Evolutionary conservation across 306 rosid species (phyloP), one percentile per base, ranked within the genome.

Genomic region (Cyamopsis tetragonoloba): DNA sequence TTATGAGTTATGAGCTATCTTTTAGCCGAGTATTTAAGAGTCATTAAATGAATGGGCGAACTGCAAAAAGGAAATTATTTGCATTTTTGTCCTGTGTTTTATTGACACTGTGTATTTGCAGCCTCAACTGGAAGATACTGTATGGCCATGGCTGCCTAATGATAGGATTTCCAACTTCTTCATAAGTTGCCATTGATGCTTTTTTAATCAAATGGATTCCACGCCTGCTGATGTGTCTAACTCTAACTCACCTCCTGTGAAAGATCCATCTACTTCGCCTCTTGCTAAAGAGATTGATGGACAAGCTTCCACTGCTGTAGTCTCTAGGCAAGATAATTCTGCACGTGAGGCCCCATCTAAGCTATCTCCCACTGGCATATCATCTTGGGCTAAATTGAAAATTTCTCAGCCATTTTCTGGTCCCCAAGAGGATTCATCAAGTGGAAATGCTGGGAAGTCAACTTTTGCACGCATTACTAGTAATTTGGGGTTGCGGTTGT

Each of bases 381-480:
- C 99, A 24, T 85, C 97, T 57, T 90, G 99, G 97, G 92, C 96
- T 46, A 95, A 81, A 75, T 79, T 95, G 87, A 88, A 82, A 81
- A 74, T 90, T 75, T 75, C 95, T 35, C 95, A 85, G 80, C 74
- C 96, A 69, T 77, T 77, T 72, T 77, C 84, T 42, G 75, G 87
- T 41, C 47, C 89, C 9, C 92, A 82, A 68, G 97, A 88, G 24
- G 95, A 79, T 15, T 62, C 95, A 4, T 58, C 87, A 5, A 70
- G 83, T 82, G 98, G 71, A 27, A 85, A 80, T 82, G 47, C 73
- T 58, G 97, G 83, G 66, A 91, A 88, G 60, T 95, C 99, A 31
- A 26, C 89, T 35, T 85, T 95, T 83, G 62, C 92, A 1, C 96
- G 99, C 58, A 23, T 95, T 70, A 95, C 99, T n/a, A 90, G 91